phyloP scores from a whole-genome alignment of 805 yeast species.

The Teunomyces tritomae region DNA sequence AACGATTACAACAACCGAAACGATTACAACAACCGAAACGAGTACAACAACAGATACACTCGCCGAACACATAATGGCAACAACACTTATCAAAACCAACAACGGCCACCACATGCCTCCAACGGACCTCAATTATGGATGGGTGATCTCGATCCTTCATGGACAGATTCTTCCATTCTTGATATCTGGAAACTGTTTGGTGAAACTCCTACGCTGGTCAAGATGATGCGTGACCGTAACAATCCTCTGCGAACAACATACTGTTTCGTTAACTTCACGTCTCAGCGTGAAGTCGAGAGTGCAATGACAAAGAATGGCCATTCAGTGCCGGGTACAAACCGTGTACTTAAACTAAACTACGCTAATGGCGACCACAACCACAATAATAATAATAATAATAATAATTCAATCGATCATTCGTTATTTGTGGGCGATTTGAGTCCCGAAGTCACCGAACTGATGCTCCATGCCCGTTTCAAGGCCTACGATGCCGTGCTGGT shows the following conservation, averaged over 20 bases:
- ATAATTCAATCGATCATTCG: conserved; percentile 46
- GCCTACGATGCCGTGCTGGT: conserved; percentile 67
- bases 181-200: conserved; percentile 72
- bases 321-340: conserved; percentile 63
- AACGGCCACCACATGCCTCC: not conserved
- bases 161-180: conserved; percentile 70
- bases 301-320: conserved; percentile 70
- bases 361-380: conserved; percentile 50
- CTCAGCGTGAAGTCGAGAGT: conserved; percentile 55
- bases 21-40: not conserved
- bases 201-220: conserved; percentile 57
- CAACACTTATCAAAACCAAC: not conserved
- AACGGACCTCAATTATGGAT: conserved; percentile 55
- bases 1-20: not conserved
- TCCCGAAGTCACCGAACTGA: conserved; percentile 66
- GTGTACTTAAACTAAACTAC: conserved; percentile 72
- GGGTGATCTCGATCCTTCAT: conserved; percentile 86
- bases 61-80: conserved; percentile 21
- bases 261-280: conserved; percentile 76
- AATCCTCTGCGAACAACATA: conserved; percentile 46
- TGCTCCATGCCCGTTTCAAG: conserved; percentile 63
- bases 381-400: not conserved
- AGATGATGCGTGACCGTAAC: conserved; percentile 67
- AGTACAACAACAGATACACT: not conserved
- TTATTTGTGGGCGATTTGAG: conserved; percentile 85